phyloP scores from a whole-genome alignment of 257 asterid species.

The Primulina tabacum region DNA sequence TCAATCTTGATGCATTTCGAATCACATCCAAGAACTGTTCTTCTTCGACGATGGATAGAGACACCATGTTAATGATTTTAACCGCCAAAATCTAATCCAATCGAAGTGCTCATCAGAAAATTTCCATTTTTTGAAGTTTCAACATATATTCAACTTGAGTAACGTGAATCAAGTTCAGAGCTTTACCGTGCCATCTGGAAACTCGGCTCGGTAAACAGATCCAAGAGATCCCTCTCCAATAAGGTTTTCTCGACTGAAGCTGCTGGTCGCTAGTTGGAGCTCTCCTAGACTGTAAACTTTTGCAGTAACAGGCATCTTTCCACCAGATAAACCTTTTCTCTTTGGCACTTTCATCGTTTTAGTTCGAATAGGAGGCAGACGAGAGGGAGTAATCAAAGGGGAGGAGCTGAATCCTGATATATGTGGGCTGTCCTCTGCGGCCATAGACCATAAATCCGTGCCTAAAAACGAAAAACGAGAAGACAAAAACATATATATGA shows the following conservation, averaged over 20 bases:
- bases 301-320: conserved; percentile 45
- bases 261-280: conserved; percentile 78
- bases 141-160: neutral
- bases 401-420: conserved; percentile 51
- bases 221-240: conserved; percentile 94
- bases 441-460: conserved; percentile 40
- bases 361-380: conserved; percentile 66
- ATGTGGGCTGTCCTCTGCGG: conserved; percentile 43
- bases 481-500: neutral
- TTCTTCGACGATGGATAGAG: conserved; percentile 68
- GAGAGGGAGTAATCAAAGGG: conserved; percentile 52
- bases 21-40: conserved; percentile 74
- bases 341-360: conserved; percentile 41
- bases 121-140: neutral
- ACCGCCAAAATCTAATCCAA: conserved; percentile 63
- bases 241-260: conserved; percentile 60
- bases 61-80: conserved; percentile 63
- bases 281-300: conserved; percentile 62
- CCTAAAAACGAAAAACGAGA: conserved; percentile 4
- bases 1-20: conserved; percentile 54
- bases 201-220: conserved; percentile 75
- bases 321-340: conserved; percentile 54
- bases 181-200: conserved; percentile 76
- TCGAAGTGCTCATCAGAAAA: conserved; percentile 14
- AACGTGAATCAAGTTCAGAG: neutral